A percentile compares a stretch with the other conserved stretches of the same genome.
Conservation (phyloP, 805 yeast species). For the Priceomyces fermenticarens region DNA sequence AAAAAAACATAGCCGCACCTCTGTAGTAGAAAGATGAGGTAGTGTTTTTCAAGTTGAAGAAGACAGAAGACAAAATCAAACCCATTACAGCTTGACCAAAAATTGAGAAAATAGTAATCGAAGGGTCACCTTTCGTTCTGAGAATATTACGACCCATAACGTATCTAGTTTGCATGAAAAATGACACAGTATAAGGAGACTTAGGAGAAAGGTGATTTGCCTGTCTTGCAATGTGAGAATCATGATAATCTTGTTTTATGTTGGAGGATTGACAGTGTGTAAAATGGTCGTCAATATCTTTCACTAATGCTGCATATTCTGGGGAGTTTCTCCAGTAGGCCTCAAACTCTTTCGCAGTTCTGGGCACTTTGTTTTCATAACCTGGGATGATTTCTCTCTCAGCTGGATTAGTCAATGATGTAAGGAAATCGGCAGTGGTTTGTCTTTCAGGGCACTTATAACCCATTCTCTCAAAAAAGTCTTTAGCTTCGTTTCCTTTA, state of each 20-base stretch:
- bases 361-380: slow-evolving; percentile 49
- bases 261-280: slow-evolving; percentile 31
- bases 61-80: slow-evolving; percentile 59
- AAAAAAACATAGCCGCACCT: slow-evolving; percentile 62
- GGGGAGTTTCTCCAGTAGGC: slow-evolving; percentile 57
- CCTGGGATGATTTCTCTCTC: slow-evolving; percentile 53
- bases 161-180: slow-evolving; percentile 47
- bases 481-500: slow-evolving; percentile 39
- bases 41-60: slow-evolving; percentile 46
- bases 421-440: slow-evolving; percentile 66
- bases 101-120: slow-evolving; percentile 50
- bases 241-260: slow-evolving; percentile 26
- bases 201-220: slow-evolving; percentile 41
- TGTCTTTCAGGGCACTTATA: slow-evolving; percentile 60
- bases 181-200: slow-evolving; percentile 46
- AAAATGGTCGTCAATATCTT: slow-evolving; percentile 43
- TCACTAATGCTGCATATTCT: slow-evolving; percentile 40
- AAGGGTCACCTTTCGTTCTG: slow-evolving; percentile 54
- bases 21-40: slow-evolving; percentile 59
- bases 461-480: slow-evolving; percentile 58
- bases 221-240: slow-evolving; percentile 52
- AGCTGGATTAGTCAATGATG: slow-evolving; percentile 64
- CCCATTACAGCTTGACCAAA: slow-evolving; percentile 56
- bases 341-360: slow-evolving; percentile 56
- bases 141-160: slow-evolving; percentile 54